phyloP scores from a whole-genome alignment of 257 asterid species.

The Fraxinus excelsior region DNA sequence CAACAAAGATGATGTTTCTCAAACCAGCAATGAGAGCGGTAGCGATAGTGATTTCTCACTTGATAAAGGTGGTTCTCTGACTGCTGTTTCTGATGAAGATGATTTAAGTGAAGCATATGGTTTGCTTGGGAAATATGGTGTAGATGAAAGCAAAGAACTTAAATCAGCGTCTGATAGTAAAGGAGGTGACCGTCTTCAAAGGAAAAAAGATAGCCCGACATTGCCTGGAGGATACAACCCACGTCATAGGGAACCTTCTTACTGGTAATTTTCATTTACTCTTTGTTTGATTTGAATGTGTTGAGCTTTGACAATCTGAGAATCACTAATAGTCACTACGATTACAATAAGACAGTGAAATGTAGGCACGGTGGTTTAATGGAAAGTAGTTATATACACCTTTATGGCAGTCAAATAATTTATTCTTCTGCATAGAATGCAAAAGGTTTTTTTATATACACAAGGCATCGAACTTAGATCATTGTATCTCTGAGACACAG shows the following conservation, averaged over 20 bases:
- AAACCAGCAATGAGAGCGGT: conserved; percentile 28
- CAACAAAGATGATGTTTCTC: conserved; percentile 33
- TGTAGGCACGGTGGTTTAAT: background rate
- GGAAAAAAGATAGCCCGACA: conserved; percentile 14
- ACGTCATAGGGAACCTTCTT: conserved; percentile 80
- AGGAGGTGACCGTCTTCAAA: conserved; percentile 27
- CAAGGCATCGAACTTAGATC: no score
- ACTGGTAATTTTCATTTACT: conserved; percentile 51
- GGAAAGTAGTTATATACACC: background rate
- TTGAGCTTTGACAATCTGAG: background rate
- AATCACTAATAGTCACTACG: background rate
- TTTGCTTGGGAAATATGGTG: conserved; percentile 41
- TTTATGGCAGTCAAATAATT: background rate
- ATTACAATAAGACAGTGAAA: background rate
- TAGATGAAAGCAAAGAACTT: conserved; percentile 31
- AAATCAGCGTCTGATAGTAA: conserved; percentile 31
- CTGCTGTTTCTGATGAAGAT: conserved; percentile 51
- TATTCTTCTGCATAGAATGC: background rate
- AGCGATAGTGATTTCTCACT: conserved; percentile 45
- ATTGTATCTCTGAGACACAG: no score
- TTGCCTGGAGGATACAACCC: conserved; percentile 74
- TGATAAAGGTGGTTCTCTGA: conserved; percentile 43
- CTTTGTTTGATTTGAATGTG: conserved; percentile 5
- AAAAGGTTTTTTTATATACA: background rate
- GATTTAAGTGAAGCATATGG: conserved; percentile 42